Evolutionary conservation across 1,284 basidiomycete genomes (phyloP), one percentile per base, ranked within the genome.

Genomic region (Salmacisia buchloeana): DNA sequence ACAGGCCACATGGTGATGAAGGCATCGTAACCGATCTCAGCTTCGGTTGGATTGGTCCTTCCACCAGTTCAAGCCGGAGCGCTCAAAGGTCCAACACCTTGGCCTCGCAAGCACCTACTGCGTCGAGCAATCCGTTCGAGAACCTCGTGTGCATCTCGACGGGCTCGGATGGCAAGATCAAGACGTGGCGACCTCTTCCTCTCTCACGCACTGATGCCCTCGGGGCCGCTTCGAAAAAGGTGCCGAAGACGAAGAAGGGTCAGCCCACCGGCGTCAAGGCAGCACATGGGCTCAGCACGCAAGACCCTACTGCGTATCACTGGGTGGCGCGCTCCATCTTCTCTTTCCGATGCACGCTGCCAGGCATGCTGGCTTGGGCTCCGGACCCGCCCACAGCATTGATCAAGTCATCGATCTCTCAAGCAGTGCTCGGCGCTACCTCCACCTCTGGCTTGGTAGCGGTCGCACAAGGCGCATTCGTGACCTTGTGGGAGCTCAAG

Each of bases 1-100:
- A 96, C 78, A 84, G 87, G 34, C 94, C 94, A 7, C 94, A 98
- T 80, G 89, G 89, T 33, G 79, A 83, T 35, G 81, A 83, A 46
- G 83, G 83, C 60, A 83, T 97, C 31, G 87, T 87, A 6, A 84
- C 87, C 9, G 49, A 29, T 1, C 75, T 94, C 59, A 82, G 84
- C 5, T 97, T 97, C 70, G 82, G 71, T 34, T 72, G 82, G 0
- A 67, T 77, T 0, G 43, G 67, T 2, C 46, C 65, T 10, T 62
- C 68, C 6, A 34, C 65, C 1, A 46, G 66, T 2, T 54, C 49
- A 18, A 43, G 46, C 23, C 46, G 49, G 29, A 9, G 49, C 31
- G 39, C 18, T 57, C 62, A 13, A 43, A 60, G n/a, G 60, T 67
- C 13, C 9, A 70, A 78, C 29, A 41, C 36, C 5, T 59, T 41